Conservation (phyloP, 2,329 filamentous ascomycete genomes). For the Stylonectria norvegica region DNA sequence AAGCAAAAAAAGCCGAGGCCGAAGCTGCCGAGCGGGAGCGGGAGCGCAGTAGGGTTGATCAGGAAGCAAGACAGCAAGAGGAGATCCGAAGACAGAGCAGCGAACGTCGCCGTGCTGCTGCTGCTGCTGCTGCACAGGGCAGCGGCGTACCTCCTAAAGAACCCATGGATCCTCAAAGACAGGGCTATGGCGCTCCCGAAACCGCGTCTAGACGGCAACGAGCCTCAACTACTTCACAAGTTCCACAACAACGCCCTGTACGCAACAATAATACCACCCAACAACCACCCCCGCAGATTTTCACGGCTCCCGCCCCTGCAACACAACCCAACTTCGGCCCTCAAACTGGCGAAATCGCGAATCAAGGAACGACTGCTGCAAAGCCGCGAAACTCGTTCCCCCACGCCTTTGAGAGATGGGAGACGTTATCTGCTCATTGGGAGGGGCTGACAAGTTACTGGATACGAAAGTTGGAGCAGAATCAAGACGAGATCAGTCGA, state of each 20-base stretch:
- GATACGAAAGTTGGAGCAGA: conserved; percentile 89
- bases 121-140: conserved; percentile 40
- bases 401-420: conserved; percentile 97
- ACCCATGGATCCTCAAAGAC: conserved; percentile 33
- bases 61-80: conserved; percentile 50
- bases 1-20: conserved; percentile 66
- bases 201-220: conserved; percentile 23
- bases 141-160: conserved; percentile 30
- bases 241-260: conserved; percentile 17
- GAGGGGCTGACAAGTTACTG: conserved; percentile 96
- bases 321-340: conserved; percentile 15
- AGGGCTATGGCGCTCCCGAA: conserved; percentile 27
- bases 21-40: conserved; percentile 59
- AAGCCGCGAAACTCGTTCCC: conserved; percentile 73
- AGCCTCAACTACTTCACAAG: conserved; percentile 28
- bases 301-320: conserved; percentile 16
- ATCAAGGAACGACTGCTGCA: conserved; percentile 19
- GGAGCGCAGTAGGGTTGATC: conserved; percentile 51
- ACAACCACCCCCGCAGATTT: conserved; percentile 20
- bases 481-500: conserved; percentile 76
- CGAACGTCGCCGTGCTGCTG: conserved; percentile 57
- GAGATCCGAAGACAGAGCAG: conserved; percentile 55
- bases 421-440: conserved; percentile 95
- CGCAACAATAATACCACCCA: conserved; percentile 2
- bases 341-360: conserved; percentile 16